Evolutionary conservation across 2,329 filamentous ascomycete species (phyloP), one percentile per base, ranked within the genome.

Genomic region (Sporothrix brunneoviolacea): DNA sequence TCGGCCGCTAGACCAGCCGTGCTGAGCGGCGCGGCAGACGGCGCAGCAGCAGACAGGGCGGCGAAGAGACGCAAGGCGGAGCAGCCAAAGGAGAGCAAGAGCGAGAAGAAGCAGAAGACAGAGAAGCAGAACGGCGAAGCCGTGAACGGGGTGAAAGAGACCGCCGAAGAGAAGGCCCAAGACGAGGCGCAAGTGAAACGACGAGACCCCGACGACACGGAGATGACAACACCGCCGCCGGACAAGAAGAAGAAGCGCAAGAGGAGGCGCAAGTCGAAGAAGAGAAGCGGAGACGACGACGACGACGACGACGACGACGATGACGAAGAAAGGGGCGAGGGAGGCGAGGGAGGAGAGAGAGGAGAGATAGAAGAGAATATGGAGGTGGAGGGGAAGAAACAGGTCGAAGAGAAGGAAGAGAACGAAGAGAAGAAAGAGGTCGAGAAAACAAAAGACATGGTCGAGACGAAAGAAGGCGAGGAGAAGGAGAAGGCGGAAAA

Each of bases 401-500:
- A 16, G 30, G 13, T 15, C 4, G 15, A 49, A n/a, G 22, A 43
- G 42, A 19, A 28, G 6, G 13, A 21, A 6, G 18, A 36, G 21
- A 38, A 10, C 8, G 24, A 38, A 18, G 12, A 48, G 32, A 15
- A 35, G 19, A n/a, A 33, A 4, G 18, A 27, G 15, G 22, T 21
- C 5, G 42, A 32, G 19, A 7, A 15, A 16, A 10, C 24, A 16
- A 22, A 36, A 12, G n/a, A 18, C 6, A 35, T 35, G 38, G 15
- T 8, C 3, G 30, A 18, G 30, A 24, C 42, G 9, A 27, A 27
- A n/a, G n/a, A n/a, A n/a, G n/a, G n/a, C n/a, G n/a, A n/a, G n/a
- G n/a, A n/a, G 27, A 46, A 52, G 22, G 44, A 52, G 35, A 38
- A 42, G 40, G 40, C 64, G 40, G 59, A 28, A 12, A 62, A 49